Conservation (phyloP, 1,139 yeast genomes). For the Wickerhamomyces sp. region DNA sequence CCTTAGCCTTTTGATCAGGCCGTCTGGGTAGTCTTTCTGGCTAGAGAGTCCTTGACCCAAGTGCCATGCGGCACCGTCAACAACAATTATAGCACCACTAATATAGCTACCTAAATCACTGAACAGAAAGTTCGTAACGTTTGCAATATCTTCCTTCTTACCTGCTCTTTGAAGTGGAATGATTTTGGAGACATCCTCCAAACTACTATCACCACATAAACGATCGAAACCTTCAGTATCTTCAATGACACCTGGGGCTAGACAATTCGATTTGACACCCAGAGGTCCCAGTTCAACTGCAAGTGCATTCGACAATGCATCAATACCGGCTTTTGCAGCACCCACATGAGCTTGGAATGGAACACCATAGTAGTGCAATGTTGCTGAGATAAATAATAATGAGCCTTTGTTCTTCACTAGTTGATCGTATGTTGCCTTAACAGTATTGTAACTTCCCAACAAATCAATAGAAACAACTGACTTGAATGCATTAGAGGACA, state of each 20-base stretch:
- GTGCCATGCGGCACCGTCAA: constrained; percentile 93
- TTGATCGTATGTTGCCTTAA: constrained; percentile 69
- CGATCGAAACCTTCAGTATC: constrained; percentile 78
- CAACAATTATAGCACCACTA: constrained; percentile 73
- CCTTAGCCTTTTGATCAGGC: constrained; percentile 24
- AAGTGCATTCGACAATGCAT: constrained; percentile 73
- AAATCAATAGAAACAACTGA: constrained; percentile 81
- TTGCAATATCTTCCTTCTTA: constrained; percentile 73
- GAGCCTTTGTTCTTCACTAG: constrained; percentile 63
- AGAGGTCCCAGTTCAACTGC: constrained; percentile 89
- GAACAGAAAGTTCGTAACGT: constrained; percentile 78
- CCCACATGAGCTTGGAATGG: constrained; percentile 86
- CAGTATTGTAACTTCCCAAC: constrained; percentile 81
- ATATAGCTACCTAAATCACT: constrained; percentile 78
- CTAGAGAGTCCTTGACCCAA: constrained; percentile 44
- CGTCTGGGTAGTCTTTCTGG: constrained; percentile 36
- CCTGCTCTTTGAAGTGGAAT: constrained; percentile 82
- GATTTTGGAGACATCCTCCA: constrained; percentile 33
- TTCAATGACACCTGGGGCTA: constrained; percentile 85
- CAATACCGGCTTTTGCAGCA: constrained; percentile 93
- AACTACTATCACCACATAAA: constrained; percentile 39
- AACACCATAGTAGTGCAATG: constrained; percentile 80
- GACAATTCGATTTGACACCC: constrained; percentile 73
- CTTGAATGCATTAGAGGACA: constrained; percentile 82
- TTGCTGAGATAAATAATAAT: constrained; percentile 77